Evolutionary conservation across 176 grass and related monocot species (phyloP), one percentile per base, ranked within the genome.

Genomic region (Dendrocalamus sinicus): DNA sequence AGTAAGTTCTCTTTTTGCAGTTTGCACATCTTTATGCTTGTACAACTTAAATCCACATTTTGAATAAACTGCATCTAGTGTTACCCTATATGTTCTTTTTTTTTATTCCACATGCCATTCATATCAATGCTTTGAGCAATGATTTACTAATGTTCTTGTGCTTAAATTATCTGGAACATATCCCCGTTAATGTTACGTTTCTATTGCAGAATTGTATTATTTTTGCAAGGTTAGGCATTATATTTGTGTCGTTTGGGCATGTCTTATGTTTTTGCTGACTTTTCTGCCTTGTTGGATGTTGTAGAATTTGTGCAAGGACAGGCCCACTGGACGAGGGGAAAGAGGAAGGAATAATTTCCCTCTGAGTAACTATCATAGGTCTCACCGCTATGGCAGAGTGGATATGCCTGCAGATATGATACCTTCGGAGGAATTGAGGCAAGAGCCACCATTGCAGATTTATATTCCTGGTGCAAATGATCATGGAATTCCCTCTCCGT

Each of bases 281-380:
- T 91, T 83, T 77, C 30, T 74, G 59, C 59, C 19, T 88, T 44
- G 53, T 76, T 85, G 68, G 17, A 84, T 79, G 69, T 62, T 90
- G 71, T 72, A 95, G 93, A 90, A 83, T 74, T 73, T 88, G 43
- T 71, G 70, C 61, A 92, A 69, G 80, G 90, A 95, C 20, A 92
- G 88, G 50, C 71, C 80, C 8, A 5, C 71, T 72, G 90, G 81
- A 81, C 80, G 85, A 70, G 85, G 80, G 51, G 85, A 67, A 59
- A 90, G 88, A 78, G 88, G 88, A 77, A 95, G 78, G 80, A 86
- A 78, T 70, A 52, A 75, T 68, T 71, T 87, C n/a, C 43, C 51
- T 58, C 22, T 44, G 46, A 87, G 71, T 94, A 86, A 82, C 41
- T 22, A 78, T 72, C 76, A 88, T 67, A 94, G 78, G 66, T 85